These are phyloP conservation scores for Chlamydomonas reinhardtii DNA, from an alignment of 163 green algal species.

Conservation along the genomic window DNA sequence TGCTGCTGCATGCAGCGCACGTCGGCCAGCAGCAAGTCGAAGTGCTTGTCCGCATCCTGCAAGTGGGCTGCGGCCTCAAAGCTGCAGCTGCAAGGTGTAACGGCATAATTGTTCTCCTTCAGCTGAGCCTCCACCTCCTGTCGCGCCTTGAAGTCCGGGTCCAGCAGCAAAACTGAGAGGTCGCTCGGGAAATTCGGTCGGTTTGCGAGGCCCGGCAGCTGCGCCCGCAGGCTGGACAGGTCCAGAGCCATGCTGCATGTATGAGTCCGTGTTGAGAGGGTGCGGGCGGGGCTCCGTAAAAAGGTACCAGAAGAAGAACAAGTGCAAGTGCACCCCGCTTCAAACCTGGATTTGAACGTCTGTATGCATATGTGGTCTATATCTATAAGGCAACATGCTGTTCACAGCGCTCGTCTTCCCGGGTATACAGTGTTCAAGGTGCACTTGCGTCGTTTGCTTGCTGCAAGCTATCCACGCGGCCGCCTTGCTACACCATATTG, in stretches of 20 bases:
- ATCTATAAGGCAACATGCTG: too few relatives aligned
- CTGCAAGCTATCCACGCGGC: too few relatives aligned
- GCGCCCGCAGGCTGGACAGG: not conserved
- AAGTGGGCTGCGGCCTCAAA: constrained; percentile 55
- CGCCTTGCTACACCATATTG: too few relatives aligned
- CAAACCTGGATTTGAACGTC: too few relatives aligned
- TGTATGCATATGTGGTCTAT: too few relatives aligned
- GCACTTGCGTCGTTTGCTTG: too few relatives aligned
- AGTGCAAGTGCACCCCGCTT: too few relatives aligned
- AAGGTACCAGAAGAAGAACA: too few relatives aligned
- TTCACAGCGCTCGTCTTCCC: too few relatives aligned
- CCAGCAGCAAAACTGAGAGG: constrained; percentile 64
- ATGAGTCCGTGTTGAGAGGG: too few relatives aligned
- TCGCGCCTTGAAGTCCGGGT: constrained; percentile 37
- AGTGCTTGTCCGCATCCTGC: constrained; percentile 34
- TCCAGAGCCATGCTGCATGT: constrained; percentile 21
- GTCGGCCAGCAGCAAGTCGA: constrained; percentile 76
- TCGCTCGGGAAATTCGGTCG: constrained; percentile 65
- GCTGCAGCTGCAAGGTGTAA: constrained; percentile 49
- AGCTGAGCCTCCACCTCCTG: constrained; percentile 46
- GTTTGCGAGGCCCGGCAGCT: constrained; percentile 47
- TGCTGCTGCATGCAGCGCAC: constrained; percentile 39
- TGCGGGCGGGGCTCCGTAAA: too few relatives aligned
- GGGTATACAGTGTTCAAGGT: too few relatives aligned
- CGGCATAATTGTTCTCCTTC: constrained; percentile 61